A percentile compares a stretch with the other conserved stretches of the same genome.
These are phyloP conservation scores for Trichosporon sp. DNA, from an alignment of 1,284 basidiomycete genomes.

Conservation along the genomic window DNA sequence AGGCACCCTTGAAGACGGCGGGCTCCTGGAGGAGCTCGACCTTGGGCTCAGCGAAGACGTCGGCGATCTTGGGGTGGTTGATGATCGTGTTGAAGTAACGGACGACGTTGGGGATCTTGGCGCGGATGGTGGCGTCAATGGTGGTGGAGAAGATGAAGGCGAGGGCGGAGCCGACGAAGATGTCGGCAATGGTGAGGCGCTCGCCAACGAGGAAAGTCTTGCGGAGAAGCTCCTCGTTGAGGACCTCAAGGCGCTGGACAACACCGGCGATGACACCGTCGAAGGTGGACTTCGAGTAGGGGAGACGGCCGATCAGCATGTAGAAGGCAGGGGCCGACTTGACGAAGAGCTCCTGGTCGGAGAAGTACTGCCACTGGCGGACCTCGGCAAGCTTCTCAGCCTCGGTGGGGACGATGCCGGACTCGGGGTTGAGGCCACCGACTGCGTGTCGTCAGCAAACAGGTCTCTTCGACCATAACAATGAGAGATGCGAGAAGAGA, in stretches of 20 bases:
- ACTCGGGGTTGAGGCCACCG: constrained; percentile 64
- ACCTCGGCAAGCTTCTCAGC: constrained; percentile 60
- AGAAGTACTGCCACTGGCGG: constrained; percentile 64
- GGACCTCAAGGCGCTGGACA: constrained; percentile 43
- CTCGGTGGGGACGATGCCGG: constrained; percentile 59
- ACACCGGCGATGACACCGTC: constrained; percentile 35
- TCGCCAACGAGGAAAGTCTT: constrained; percentile 90
- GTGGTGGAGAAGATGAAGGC: constrained; percentile 53
- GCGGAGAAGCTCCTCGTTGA: constrained; percentile 69
- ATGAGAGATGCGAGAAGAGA: constrained; percentile 2
- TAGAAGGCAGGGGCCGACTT: constrained; percentile 47
- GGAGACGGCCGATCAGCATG: constrained; percentile 50
- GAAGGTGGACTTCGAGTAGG: constrained; percentile 61
- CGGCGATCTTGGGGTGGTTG: constrained; percentile 72
- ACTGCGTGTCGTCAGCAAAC: constrained; percentile 54
- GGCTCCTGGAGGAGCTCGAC: constrained; percentile 67
- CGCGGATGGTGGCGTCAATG: constrained; percentile 63
- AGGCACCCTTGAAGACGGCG: constrained; percentile 66
- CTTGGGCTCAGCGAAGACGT: constrained; percentile 58
- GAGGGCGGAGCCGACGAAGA: constrained; percentile 63
- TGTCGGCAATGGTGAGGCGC: constrained; percentile 88
- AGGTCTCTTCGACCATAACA: neutral
- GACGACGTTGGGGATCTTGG: constrained; percentile 68
- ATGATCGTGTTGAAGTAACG: constrained; percentile 73
- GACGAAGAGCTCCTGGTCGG: constrained; percentile 56